These are phyloP conservation scores for Hypoxylon lienhwacheense DNA, from an alignment of 495 filamentous ascomycete species.

Conservation along the genomic window DNA sequence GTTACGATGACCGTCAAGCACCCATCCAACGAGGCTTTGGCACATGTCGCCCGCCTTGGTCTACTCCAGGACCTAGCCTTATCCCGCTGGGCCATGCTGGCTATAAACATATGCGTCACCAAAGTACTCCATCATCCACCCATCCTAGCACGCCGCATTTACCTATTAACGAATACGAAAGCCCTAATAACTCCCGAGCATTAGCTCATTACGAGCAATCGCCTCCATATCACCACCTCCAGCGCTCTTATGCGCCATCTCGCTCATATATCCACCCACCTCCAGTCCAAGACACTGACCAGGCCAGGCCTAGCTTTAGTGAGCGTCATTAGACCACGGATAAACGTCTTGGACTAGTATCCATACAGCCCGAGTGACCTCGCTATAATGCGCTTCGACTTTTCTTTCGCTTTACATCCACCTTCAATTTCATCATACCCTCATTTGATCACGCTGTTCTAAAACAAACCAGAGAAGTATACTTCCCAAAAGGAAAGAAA, in stretches of 20 bases:
- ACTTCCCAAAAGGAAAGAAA: no score
- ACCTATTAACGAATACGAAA: conserved; percentile 3
- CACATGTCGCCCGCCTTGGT: neutral
- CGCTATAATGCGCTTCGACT: neutral
- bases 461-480: no score
- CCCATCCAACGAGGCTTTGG: neutral
- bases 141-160: neutral
- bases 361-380: neutral
- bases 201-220: conserved; percentile 1
- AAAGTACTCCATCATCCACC: conserved; percentile 39
- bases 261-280: conserved; percentile 2
- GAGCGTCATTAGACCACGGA: conserved; percentile 18
- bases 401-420: neutral
- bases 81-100: conserved; percentile 4
- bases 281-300: conserved; percentile 11
- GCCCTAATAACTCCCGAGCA: neutral
- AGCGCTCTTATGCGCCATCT: conserved; percentile 11
- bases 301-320: conserved; percentile 11
- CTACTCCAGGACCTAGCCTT: neutral
- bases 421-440: no score
- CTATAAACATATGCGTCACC: conserved; percentile 40
- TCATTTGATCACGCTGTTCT: no score
- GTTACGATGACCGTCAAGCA: conserved; percentile 6
- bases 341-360: neutral
- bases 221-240: conserved; percentile 9